Evolutionary conservation across 73 alveolate genomes (phyloP).

Genomic region (Paraurostyla sp.): DNA sequence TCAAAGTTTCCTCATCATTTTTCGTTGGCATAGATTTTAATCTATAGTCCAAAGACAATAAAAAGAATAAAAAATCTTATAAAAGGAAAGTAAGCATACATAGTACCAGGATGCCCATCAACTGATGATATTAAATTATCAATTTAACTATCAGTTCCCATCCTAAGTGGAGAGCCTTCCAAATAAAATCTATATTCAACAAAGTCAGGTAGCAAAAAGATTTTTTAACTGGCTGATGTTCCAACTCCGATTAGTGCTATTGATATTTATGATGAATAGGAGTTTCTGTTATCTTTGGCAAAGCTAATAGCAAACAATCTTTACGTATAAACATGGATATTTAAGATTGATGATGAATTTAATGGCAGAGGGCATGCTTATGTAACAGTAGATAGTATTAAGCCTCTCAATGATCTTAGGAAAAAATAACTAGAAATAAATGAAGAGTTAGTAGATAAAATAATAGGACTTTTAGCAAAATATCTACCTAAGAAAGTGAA

Average conservation of each 20-base stretch:
- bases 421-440: slow-evolving; percentile 78
- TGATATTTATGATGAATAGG: slow-evolving; percentile 98
- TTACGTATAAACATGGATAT: slow-evolving; percentile 95
- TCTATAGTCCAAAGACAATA: slow-evolving; percentile 94
- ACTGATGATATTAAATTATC: slow-evolving; percentile 96
- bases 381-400: slow-evolving; percentile 86
- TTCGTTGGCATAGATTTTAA: slow-evolving; percentile 88
- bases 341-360: slow-evolving; percentile 98
- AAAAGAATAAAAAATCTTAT: slow-evolving; percentile 89
- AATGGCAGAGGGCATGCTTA: slow-evolving; percentile 98
- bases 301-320: slow-evolving; percentile 95
- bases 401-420: slow-evolving; percentile 80
- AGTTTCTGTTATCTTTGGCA: slow-evolving; percentile 92
- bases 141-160: slow-evolving; percentile 90
- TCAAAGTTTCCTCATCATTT: slow-evolving; percentile 92
- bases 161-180: slow-evolving; percentile 97
- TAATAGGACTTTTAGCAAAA: slow-evolving; percentile 84
- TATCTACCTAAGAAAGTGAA: slow-evolving; percentile 92
- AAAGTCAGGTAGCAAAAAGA: slow-evolving; percentile 96
- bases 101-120: slow-evolving; percentile 95
- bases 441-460: slow-evolving; percentile 86
- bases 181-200: slow-evolving; percentile 93
- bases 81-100: slow-evolving; percentile 91
- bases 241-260: slow-evolving; percentile 96
- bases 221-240: slow-evolving; percentile 94